Percentiles rank a stretch among this genome's conserved stretches.
Evolutionary conservation across 768 basidiomycete species (phyloP).

Genomic region (Vararia minispora): DNA sequence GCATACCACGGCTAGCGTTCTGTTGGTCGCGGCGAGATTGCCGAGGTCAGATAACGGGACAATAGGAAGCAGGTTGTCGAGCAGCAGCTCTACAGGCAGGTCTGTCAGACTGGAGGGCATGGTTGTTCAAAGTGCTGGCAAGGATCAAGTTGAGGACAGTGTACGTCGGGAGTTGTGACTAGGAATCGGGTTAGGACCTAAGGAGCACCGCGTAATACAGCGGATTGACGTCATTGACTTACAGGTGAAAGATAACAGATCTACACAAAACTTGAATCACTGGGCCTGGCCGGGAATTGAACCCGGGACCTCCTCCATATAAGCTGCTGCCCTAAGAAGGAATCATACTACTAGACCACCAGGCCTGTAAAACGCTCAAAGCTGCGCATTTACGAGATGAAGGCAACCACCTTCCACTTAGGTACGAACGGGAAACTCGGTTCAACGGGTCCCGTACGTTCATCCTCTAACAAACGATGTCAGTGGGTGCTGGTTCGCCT

Average conservation of each 20-base stretch:
- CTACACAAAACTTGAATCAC: background rate
- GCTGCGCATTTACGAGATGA: too few species aligned
- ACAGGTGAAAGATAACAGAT: background rate
- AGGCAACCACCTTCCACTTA: background rate
- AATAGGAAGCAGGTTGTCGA: slow-evolving; percentile 59
- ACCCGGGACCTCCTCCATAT: slow-evolving; percentile 80
- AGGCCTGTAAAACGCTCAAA: too few species aligned
- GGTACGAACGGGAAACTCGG: background rate
- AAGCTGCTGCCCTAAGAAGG: too few species aligned
- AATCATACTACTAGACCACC: too few species aligned
- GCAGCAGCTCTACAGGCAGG: slow-evolving; percentile 65
- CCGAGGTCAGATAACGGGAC: slow-evolving; percentile 46
- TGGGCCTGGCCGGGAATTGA: slow-evolving; percentile 70
- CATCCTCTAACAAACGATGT: too few species aligned
- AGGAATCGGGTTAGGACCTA: background rate
- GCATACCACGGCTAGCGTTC: slow-evolving; percentile 47
- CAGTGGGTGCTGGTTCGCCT: too few species aligned
- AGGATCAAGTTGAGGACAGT: background rate
- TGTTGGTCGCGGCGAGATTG: slow-evolving; percentile 49
- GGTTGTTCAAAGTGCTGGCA: background rate
- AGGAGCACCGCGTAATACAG: background rate
- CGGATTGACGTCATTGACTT: background rate
- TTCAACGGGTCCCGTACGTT: background rate
- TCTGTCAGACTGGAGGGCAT: slow-evolving; percentile 36
- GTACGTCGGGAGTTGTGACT: background rate